Percentiles rank a stretch among this genome's conserved stretches.
phyloP scores from a whole-genome alignment of 208 protist genomes.

The Acanthamoeba lenticulata region DNA sequence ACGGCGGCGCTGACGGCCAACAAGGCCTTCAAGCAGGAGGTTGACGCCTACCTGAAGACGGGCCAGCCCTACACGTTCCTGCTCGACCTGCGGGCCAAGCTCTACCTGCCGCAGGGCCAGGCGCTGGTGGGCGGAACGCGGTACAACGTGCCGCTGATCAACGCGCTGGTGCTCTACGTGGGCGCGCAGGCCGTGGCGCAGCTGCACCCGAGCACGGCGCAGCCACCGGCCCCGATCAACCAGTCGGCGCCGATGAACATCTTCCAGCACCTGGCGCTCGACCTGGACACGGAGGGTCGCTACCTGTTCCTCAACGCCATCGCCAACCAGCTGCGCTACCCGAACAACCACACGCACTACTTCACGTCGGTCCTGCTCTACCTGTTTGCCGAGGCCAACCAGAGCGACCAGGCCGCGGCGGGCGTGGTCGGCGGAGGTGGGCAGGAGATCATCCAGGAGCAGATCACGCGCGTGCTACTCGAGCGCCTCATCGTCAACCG shows the following conservation, averaged over 20 bases:
- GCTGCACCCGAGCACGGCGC: slow-evolving; percentile 59
- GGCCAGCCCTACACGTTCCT: slow-evolving; percentile 91
- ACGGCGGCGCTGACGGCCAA: slow-evolving; percentile 76
- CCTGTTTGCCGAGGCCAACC: slow-evolving; percentile 93
- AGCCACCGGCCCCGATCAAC: not conserved
- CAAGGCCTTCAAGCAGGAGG: slow-evolving; percentile 87
- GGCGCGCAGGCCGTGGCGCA: slow-evolving; percentile 87
- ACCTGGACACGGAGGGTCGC: slow-evolving; percentile 92
- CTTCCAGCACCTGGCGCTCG: slow-evolving; percentile 93
- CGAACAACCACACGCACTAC: slow-evolving; percentile 99
- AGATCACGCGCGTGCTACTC: slow-evolving; percentile 93
- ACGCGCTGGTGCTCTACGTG: slow-evolving; percentile 97
- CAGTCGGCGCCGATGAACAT: slow-evolving; percentile 92
- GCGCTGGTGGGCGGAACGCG: slow-evolving; percentile 84
- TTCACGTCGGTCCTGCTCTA: slow-evolving; percentile 97
- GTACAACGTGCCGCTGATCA: slow-evolving; percentile 95
- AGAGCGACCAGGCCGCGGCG: slow-evolving; percentile 35
- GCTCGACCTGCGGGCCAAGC: slow-evolving; percentile 87
- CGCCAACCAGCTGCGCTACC: slow-evolving; percentile 98
- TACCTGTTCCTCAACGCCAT: slow-evolving; percentile 97
- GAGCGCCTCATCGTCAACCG: slow-evolving; percentile 98
- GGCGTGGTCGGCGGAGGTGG: slow-evolving; percentile 67
- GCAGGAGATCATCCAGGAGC: slow-evolving; percentile 95
- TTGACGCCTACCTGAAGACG: slow-evolving; percentile 92
- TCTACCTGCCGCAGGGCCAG: slow-evolving; percentile 84